phyloP scores from a whole-genome alignment of 805 yeast genomes.

The Wickerhamiella australiensis region DNA sequence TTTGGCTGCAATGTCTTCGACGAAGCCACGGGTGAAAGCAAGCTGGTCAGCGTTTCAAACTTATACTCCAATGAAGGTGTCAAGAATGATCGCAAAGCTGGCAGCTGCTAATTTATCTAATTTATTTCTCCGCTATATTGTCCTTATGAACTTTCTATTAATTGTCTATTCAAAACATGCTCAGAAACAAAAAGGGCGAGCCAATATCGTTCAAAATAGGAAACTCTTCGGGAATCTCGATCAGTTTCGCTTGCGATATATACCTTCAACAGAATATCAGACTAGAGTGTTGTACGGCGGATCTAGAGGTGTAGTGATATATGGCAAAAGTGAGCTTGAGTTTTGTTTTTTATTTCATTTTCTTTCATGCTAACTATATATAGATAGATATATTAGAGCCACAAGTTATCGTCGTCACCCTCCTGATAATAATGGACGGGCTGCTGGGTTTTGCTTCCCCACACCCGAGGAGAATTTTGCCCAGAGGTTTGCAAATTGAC shows the following conservation, averaged over 20 bases:
- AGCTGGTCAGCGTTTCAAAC: constrained; percentile 46
- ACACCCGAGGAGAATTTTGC: neutral
- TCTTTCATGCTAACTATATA: neutral
- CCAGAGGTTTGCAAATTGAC: neutral
- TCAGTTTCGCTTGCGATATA: no score
- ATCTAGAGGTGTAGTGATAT: no score
- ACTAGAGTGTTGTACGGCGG: no score
- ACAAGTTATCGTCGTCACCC: constrained; percentile 6
- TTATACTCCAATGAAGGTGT: constrained; percentile 53
- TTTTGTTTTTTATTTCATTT: neutral
- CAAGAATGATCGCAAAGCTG: neutral
- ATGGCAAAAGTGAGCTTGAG: no score
- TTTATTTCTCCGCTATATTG: neutral
- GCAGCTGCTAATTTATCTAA: constrained; percentile 2
- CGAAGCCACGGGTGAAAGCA: constrained; percentile 37
- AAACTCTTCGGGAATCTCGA: no score
- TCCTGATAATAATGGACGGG: constrained; percentile 9
- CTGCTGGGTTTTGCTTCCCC: neutral
- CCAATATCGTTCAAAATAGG: no score
- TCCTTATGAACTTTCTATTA: neutral
- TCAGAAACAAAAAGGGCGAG: no score
- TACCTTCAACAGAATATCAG: no score
- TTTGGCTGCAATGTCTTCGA: constrained; percentile 36
- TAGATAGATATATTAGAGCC: no score
- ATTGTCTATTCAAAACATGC: no score